Evolutionary conservation across 129 eudicot species (phyloP).

Genomic region (Chrysanthemum lavandulifolium): DNA sequence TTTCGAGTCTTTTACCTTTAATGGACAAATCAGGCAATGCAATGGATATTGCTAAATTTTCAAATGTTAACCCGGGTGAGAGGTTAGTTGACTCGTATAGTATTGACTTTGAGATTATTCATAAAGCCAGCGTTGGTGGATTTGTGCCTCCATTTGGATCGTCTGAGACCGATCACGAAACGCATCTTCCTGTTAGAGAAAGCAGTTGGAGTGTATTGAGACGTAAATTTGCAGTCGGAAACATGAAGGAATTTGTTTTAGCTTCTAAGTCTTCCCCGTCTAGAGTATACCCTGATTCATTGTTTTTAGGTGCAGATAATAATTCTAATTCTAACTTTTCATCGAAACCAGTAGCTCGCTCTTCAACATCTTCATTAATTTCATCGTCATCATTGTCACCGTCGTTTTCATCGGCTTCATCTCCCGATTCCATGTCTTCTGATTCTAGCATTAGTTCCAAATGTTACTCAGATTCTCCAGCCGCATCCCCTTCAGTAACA

Average conservation of each 20-base stretch:
- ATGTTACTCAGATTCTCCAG: slow-evolving; percentile 57
- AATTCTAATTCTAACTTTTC: slow-evolving; percentile 11
- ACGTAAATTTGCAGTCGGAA: slow-evolving; percentile 62
- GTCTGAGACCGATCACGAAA: slow-evolving; percentile 66
- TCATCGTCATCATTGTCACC: slow-evolving; percentile 37
- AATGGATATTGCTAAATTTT: slow-evolving; percentile 30
- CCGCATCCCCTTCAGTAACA: slow-evolving; percentile 40
- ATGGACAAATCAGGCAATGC: slow-evolving; percentile 41
- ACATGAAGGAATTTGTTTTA: slow-evolving; percentile 70
- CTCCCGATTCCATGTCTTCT: slow-evolving; percentile 74
- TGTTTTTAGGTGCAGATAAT: slow-evolving; percentile 22
- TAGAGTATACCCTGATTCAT: slow-evolving; percentile 55
- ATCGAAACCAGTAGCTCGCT: slow-evolving; percentile 26
- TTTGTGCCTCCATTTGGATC: slow-evolving; percentile 76
- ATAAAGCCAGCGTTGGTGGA: slow-evolving; percentile 70
- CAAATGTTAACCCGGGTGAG: slow-evolving; percentile 37
- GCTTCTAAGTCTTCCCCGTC: slow-evolving; percentile 49
- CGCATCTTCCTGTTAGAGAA: slow-evolving; percentile 80
- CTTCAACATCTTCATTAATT: slow-evolving; percentile 24
- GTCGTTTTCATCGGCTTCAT: slow-evolving; percentile 42
- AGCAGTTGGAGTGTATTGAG: slow-evolving; percentile 78
- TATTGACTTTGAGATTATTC: slow-evolving; percentile 69
- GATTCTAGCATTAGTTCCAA: slow-evolving; percentile 62
- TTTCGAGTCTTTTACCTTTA: slow-evolving; percentile 46
- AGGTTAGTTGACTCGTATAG: slow-evolving; percentile 54